Percentiles rank a stretch among this genome's conserved stretches.
phyloP scores from a whole-genome alignment of 805 yeast genomes.

The Metschnikowia corniflorae region DNA sequence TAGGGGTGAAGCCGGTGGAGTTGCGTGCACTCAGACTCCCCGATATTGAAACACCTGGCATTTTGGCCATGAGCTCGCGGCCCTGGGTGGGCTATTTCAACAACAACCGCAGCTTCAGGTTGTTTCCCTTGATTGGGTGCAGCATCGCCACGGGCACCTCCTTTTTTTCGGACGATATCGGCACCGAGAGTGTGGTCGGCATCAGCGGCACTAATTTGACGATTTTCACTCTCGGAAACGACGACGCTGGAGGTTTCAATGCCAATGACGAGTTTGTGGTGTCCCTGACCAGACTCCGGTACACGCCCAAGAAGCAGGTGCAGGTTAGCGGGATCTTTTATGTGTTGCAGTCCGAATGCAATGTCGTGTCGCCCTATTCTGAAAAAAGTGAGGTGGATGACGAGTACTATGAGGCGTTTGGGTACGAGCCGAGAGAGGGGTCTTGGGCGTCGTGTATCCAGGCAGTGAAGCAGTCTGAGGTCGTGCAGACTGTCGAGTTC shows the following conservation, averaged over 20 bases:
- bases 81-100: conserved; percentile 52
- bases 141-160: conserved; percentile 45
- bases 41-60: conserved; percentile 24
- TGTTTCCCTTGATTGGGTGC: conserved; percentile 47
- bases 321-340: conserved; percentile 21
- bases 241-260: conserved; percentile 25
- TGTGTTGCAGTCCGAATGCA: conserved; percentile 45
- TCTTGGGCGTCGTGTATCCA: conserved; percentile 56
- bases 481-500: conserved; percentile 45
- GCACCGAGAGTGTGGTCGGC: conserved; percentile 62
- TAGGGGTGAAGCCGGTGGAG: conserved; percentile 65
- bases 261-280: conserved; percentile 26
- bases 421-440: conserved; percentile 27
- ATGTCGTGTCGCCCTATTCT: conserved; percentile 29
- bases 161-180: conserved; percentile 60
- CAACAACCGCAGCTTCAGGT: conserved; percentile 31
- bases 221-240: conserved; percentile 51
- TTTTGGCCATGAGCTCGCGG: conserved; percentile 51
- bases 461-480: conserved; percentile 37
- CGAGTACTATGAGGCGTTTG: conserved; percentile 45
- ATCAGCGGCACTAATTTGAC: conserved; percentile 48
- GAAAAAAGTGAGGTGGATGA: conserved; percentile 20
- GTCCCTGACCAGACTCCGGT: conserved; percentile 40
- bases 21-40: conserved; percentile 37
- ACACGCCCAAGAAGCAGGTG: conserved; percentile 48